A percentile compares a stretch with the other conserved stretches of the same genome.
phyloP scores from a whole-genome alignment of 495 filamentous ascomycete genomes.

The Corynascus novoguineensis region DNA sequence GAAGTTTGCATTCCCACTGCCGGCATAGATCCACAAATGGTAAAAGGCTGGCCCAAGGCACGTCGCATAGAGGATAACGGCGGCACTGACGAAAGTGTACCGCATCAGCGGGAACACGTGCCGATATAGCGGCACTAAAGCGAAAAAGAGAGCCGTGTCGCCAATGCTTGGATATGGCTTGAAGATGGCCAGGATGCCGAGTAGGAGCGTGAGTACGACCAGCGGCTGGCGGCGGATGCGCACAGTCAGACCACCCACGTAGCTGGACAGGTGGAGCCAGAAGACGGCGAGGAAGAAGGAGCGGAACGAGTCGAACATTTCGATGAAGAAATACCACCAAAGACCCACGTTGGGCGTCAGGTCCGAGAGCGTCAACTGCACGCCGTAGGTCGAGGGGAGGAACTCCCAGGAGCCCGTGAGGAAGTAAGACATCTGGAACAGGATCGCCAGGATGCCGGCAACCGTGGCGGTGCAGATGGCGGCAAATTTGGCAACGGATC shows the following conservation, averaged over 20 bases:
- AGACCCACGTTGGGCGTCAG: slow-evolving; percentile 91
- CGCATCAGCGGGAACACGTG: slow-evolving; percentile 95
- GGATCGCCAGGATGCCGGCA: slow-evolving; percentile 40
- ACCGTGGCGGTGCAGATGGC: slow-evolving; percentile 46
- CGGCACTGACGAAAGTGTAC: slow-evolving; percentile 80
- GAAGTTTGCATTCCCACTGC: slow-evolving; percentile 96
- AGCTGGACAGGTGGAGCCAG: slow-evolving; percentile 88
- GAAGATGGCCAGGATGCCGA: slow-evolving; percentile 87
- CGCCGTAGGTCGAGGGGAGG: slow-evolving; percentile 80
- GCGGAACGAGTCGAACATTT: slow-evolving; percentile 98
- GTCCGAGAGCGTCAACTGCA: slow-evolving; percentile 85
- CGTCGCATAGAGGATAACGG: slow-evolving; percentile 77
- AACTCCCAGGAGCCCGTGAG: slow-evolving; percentile 84
- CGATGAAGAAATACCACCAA: slow-evolving; percentile 99
- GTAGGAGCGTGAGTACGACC: slow-evolving; percentile 71
- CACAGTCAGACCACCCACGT: slow-evolving; percentile 77
- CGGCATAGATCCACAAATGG: slow-evolving; percentile 96
- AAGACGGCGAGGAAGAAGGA: slow-evolving; percentile 97
- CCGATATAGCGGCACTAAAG: slow-evolving; percentile 76
- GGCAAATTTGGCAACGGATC: slow-evolving; percentile 43
- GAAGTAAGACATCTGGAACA: slow-evolving; percentile 67
- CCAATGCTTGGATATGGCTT: slow-evolving; percentile 93
- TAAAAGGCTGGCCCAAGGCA: slow-evolving; percentile 94
- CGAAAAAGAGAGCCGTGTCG: slow-evolving; percentile 78
- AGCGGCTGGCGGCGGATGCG: slow-evolving; percentile 78